Conservation (phyloP, 495 filamentous ascomycete species). For the Penicillium roqueforti region DNA sequence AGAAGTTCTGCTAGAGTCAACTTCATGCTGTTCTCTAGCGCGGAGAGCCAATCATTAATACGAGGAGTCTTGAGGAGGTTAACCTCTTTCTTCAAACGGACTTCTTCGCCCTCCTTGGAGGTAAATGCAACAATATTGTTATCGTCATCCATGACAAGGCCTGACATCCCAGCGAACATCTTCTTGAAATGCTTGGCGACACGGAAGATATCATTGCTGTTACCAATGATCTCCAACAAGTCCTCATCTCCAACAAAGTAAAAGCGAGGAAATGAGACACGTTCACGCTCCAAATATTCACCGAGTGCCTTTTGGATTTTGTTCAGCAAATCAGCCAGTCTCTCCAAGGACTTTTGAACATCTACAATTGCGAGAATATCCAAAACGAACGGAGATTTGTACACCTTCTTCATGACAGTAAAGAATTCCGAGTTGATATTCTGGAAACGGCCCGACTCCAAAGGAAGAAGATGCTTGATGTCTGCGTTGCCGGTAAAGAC, state of each 20-base stretch:
- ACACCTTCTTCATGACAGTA: slow-evolving; percentile 96
- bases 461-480: slow-evolving; percentile 95
- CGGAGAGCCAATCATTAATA: slow-evolving; percentile 96
- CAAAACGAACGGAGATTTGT: slow-evolving; percentile 87
- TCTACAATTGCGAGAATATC: slow-evolving; percentile 94
- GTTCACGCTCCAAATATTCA: slow-evolving; percentile 96
- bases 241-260: slow-evolving; percentile 99
- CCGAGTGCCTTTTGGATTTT: slow-evolving; percentile 99
- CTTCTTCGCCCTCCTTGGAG: slow-evolving; percentile 92
- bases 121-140: slow-evolving; percentile 83
- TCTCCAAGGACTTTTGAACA: slow-evolving; percentile 91
- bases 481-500: slow-evolving; percentile 98
- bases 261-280: slow-evolving; percentile 94
- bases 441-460: slow-evolving; percentile 93
- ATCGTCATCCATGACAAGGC: slow-evolving; percentile 87
- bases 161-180: slow-evolving; percentile 96
- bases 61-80: slow-evolving; percentile 87
- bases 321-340: slow-evolving; percentile 89
- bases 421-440: slow-evolving; percentile 99
- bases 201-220: slow-evolving; percentile 92
- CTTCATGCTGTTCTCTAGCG: slow-evolving; percentile 92
- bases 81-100: slow-evolving; percentile 81
- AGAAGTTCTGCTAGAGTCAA: slow-evolving; percentile 85
- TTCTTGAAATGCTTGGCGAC: slow-evolving; percentile 99
- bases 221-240: slow-evolving; percentile 98